Conservation (phyloP, 345 rosid species). For the Arabidopsis suecica region DNA sequence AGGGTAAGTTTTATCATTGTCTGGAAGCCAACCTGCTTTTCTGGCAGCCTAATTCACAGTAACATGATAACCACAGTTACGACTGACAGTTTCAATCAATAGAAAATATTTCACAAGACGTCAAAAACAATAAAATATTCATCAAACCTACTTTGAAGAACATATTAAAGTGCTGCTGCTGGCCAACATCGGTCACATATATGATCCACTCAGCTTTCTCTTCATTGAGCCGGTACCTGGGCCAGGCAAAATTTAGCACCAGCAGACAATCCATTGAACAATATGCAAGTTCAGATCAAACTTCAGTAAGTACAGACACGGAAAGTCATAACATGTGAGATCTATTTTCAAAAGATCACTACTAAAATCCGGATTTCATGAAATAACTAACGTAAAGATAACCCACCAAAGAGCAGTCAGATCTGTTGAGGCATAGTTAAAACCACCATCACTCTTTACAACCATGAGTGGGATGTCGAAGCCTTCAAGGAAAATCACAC, state of each 20-base stretch:
- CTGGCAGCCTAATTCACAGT: constrained; percentile 74
- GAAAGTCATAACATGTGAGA: constrained; percentile 7
- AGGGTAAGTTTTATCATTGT: constrained; percentile 59
- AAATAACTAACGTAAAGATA: not conserved
- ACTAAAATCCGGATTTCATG: not conserved
- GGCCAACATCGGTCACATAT: constrained; percentile 97
- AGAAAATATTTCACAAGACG: constrained; percentile 7
- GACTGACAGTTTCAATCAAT: constrained; percentile 14
- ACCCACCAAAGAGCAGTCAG: constrained; percentile 90
- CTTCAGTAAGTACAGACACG: constrained; percentile 21
- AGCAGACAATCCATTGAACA: constrained; percentile 24
- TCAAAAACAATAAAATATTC: constrained; percentile 1
- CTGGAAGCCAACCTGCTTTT: constrained; percentile 89
- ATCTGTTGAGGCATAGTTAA: constrained; percentile 95
- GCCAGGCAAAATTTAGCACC: constrained; percentile 17
- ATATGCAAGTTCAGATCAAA: constrained; percentile 17
- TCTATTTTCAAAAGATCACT: not conserved
- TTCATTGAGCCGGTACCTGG: constrained; percentile 90
- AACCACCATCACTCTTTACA: constrained; percentile 97
- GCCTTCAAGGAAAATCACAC: constrained; percentile 83
- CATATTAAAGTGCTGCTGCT: constrained; percentile 93
- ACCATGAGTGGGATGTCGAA: constrained; percentile 85
- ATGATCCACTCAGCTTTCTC: constrained; percentile 97
- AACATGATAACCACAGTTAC: constrained; percentile 23
- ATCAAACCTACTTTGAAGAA: constrained; percentile 73